Evolutionary conservation across 768 basidiomycete species (phyloP), one percentile per base, ranked within the genome.

Genomic region (Leucosporidium scottii): DNA sequence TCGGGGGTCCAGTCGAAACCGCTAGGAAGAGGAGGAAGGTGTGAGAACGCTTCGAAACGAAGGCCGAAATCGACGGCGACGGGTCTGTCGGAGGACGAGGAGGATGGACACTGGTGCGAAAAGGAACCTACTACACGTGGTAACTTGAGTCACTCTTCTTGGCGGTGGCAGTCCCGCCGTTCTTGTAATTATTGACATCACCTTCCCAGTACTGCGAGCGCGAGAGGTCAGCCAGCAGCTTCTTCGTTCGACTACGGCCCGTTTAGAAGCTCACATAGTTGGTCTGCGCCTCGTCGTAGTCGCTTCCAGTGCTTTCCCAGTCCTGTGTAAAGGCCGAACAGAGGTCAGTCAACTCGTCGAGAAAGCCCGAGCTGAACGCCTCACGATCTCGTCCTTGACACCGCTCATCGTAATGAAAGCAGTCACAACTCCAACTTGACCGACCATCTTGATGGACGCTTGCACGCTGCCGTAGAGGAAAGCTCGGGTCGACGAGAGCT

Each of bases 401-500:
- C 71, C 71, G n/a, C 47, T 36, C 71, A 70, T 70, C 3, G 66
- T 70, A 39, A 70, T 69, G 70, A 60, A 69, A 4, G 78, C 77
- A 9, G 78, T 76, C 39, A 79, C 78, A 25, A 78, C 76, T 0
- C 77, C 77, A 0, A 65, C 65, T 59, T 67, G 67, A 28, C 72
- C 75, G 31, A 75, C 75, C 1, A 75, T 71, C 65, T 77, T 65
- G 31, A 72, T 69, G n/a, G 62, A 59, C 23, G 66, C 67, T 17
- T 59, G 48, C 59, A 78, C 76, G 18, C 66, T 70, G 9, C 77
- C 78, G 58, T 79, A 78, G 64, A 76, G 74, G 15, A 79, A 60
- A 30, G 72, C 76, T 2, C 75, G 63, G 1, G 78, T 78, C 1
- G 75, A 74, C 10, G 75, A 76, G 53, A 79, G 72, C 62, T 73